Evolutionary conservation across 768 basidiomycete genomes (phyloP).

Genomic region (Mycena maculata): DNA sequence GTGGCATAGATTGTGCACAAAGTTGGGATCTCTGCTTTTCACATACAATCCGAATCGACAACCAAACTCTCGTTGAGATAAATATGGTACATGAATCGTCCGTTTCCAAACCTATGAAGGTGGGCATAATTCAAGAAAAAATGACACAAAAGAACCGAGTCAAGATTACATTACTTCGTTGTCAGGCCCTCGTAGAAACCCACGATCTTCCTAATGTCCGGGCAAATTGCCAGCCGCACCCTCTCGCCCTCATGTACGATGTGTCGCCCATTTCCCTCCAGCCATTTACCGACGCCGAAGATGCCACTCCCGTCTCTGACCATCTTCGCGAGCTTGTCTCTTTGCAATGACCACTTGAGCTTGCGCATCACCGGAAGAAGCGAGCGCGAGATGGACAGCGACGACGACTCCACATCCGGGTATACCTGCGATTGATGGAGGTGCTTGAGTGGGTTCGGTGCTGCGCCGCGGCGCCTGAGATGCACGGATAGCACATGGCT

Average conservation of each 20-base stretch:
- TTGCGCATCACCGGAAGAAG: conserved; percentile 73
- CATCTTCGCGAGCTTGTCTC: conserved; percentile 69
- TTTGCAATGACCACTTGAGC: conserved; percentile 78
- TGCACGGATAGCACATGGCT: conserved; percentile 64
- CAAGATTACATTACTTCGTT: conserved; percentile 11
- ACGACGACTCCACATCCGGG: conserved; percentile 73
- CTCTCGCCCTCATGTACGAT: conserved; percentile 72
- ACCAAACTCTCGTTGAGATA: neutral
- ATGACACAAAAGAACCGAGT: neutral
- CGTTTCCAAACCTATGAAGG: neutral
- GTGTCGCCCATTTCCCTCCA: conserved; percentile 61
- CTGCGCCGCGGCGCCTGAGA: conserved; percentile 59
- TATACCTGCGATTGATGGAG: conserved; percentile 65
- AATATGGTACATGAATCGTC: too few species aligned
- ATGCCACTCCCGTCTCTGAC: conserved; percentile 60
- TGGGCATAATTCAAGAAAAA: neutral
- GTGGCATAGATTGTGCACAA: too few species aligned
- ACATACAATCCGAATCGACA: too few species aligned
- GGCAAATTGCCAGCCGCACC: conserved; percentile 75
- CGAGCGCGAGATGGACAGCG: conserved; percentile 64
- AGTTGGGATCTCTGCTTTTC: too few species aligned
- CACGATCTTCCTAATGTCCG: conserved; percentile 67
- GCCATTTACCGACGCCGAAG: conserved; percentile 62
- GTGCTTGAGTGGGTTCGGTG: conserved; percentile 51
- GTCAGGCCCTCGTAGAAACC: conserved; percentile 66